Base-by-base conservation (phyloP, 2,329 filamentous ascomycete genomes). In the Exophiala sideris region DNA sequence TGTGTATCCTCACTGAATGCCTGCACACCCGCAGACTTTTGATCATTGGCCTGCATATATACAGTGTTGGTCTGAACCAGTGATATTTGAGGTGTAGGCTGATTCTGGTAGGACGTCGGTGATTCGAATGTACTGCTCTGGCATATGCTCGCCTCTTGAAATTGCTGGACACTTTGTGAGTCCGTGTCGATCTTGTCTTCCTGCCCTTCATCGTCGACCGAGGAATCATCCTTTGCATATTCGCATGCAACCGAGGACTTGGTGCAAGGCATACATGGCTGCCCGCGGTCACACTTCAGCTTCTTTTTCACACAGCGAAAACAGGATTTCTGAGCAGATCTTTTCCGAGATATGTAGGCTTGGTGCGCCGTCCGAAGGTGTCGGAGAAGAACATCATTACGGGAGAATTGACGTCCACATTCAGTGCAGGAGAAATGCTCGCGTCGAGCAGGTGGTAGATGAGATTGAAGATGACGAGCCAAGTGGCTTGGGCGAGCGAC, bases 291-390 rank as follows among this genome's bases (percentile, higher is more conserved):
- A 32, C 57, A 60, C 35, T 55, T 60, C 39, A 60, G 34, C 38
- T 60, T 60, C 42, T 60, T 60, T 16, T 52, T 54, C 35, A 57
- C 57, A 36, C 57, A 60, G 10, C 57, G 57, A 47, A 57, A 60
- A 36, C 57, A 60, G 16, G 54, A 57, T 40, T 53, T 60, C 41
- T 57, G 57, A 8, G 57, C 51, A 9, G 47, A 52, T 41, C 47
- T 48, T 24, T 53, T 56, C 10, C 53, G 53, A 24, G 45, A 39
- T 7, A 50, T 52, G 29, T 38, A 53, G 33, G 53, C 47, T 42
- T 59, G 57, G 21, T 59, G 57, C 12, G 57, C 53, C 10, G 53
- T 59, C 6, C 57, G 57, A 32, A 59, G 53, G 39, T 59, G 57
- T 16, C 57, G 53, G 7, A 59, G 44, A 16, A 59, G 41, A 32